Evolutionary conservation across 768 basidiomycete species (phyloP).

Genomic region (Pisolithus sp.): DNA sequence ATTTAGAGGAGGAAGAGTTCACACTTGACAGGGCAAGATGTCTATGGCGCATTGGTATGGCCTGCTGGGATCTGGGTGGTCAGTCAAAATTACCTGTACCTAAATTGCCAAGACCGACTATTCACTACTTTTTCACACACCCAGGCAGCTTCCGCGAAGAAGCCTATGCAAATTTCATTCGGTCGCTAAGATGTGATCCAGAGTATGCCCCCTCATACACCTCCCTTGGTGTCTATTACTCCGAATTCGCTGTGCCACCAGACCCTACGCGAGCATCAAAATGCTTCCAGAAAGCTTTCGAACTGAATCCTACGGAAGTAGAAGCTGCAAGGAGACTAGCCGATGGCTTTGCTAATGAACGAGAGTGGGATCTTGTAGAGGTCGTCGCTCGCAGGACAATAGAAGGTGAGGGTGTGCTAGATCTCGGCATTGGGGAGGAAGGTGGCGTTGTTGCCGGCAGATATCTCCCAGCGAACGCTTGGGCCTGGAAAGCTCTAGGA

Average conservation of each 20-base stretch:
- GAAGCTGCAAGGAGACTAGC: constrained; percentile 82
- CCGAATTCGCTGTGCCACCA: constrained; percentile 58
- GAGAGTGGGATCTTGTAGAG: constrained; percentile 94
- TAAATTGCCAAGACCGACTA: not conserved
- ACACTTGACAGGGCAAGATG: constrained; percentile 67
- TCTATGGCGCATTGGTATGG: constrained; percentile 79
- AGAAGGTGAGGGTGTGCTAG: constrained; percentile 83
- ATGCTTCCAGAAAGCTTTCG: constrained; percentile 98
- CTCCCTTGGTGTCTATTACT: constrained; percentile 86
- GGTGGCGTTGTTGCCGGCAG: constrained; percentile 36
- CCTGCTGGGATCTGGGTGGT: constrained; percentile 71
- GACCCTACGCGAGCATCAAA: constrained; percentile 85
- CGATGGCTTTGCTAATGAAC: constrained; percentile 84
- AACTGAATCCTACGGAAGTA: constrained; percentile 84
- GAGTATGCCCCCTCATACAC: constrained; percentile 90
- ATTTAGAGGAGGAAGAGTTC: constrained; percentile 39
- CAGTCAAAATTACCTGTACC: constrained; percentile 15
- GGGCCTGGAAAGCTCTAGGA: constrained; percentile 98
- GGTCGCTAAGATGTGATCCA: constrained; percentile 66
- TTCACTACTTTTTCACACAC: constrained; percentile 1
- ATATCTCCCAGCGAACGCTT: constrained; percentile 74
- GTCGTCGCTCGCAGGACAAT: constrained; percentile 90
- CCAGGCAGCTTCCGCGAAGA: constrained; percentile 48
- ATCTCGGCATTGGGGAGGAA: constrained; percentile 45
- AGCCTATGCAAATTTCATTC: constrained; percentile 75